Conservation (phyloP, 768 basidiomycete genomes). For the Kwoniella bestiolae region DNA sequence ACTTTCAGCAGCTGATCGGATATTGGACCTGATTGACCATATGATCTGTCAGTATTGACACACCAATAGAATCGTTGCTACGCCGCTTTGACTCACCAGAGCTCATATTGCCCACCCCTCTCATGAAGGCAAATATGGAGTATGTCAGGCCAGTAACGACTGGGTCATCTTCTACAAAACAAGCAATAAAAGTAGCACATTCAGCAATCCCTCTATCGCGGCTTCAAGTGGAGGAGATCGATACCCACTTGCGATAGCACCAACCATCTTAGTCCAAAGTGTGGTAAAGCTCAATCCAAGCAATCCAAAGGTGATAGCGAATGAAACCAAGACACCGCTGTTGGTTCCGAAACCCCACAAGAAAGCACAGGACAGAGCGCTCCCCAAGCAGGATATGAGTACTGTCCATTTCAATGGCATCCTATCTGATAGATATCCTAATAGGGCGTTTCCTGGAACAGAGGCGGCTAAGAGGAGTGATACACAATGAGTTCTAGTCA, state of each 20-base stretch:
- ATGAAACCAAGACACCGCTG: slow-evolving; percentile 34
- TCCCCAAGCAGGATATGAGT: slow-evolving; percentile 39
- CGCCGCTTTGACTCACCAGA: slow-evolving; percentile 32
- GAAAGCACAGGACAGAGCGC: slow-evolving; percentile 45
- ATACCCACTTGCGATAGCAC: slow-evolving; percentile 43
- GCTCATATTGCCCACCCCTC: slow-evolving; percentile 50
- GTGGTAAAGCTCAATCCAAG: slow-evolving; percentile 44
- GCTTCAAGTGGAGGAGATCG: slow-evolving; percentile 34
- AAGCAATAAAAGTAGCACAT: slow-evolving; percentile 37
- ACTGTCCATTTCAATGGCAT: slow-evolving; percentile 40
- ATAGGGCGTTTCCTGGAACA: slow-evolving; percentile 41
- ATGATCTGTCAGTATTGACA: not conserved
- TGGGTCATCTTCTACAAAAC: slow-evolving; percentile 41
- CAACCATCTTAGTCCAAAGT: slow-evolving; percentile 48
- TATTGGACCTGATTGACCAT: slow-evolving; percentile 36
- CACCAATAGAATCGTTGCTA: not conserved
- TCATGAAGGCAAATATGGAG: slow-evolving; percentile 42
- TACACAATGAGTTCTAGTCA: not conserved
- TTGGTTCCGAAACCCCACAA: slow-evolving; percentile 53
- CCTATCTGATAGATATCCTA: slow-evolving; percentile 48
- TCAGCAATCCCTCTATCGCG: slow-evolving; percentile 23
- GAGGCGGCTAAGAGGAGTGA: slow-evolving; percentile 40
- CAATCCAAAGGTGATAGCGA: slow-evolving; percentile 43
- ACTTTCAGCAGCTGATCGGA: slow-evolving; percentile 45
- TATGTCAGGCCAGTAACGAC: slow-evolving; percentile 34